These are phyloP conservation scores for Psilocybe cyanescens DNA, from an alignment of 768 basidiomycete genomes.

Conservation along the genomic window DNA sequence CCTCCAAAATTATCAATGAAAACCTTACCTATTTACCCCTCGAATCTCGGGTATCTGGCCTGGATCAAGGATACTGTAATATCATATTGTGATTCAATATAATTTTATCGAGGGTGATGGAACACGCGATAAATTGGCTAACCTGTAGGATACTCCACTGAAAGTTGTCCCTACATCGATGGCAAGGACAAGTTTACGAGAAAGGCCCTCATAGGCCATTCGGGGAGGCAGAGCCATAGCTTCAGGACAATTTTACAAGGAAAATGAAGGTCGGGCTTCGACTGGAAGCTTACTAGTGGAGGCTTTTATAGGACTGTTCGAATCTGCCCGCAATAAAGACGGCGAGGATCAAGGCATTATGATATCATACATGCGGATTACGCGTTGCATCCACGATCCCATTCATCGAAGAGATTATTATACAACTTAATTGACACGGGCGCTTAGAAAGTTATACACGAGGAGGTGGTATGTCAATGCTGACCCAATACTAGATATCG, in stretches of 20 bases:
- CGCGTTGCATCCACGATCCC: too few species aligned
- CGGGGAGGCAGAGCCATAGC: slow-evolving; percentile 22
- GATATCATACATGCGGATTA: too few species aligned
- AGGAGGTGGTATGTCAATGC: too few species aligned
- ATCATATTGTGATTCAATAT: not conserved
- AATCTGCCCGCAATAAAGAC: not conserved
- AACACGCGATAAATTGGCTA: slow-evolving; percentile 13
- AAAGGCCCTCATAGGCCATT: slow-evolving; percentile 38
- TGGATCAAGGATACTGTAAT: slow-evolving; percentile 42
- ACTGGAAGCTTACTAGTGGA: not conserved
- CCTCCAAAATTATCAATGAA: not conserved
- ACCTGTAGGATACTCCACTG: slow-evolving; percentile 15
- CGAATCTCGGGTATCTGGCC: slow-evolving; percentile 41
- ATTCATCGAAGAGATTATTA: too few species aligned
- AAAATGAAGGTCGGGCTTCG: not conserved
- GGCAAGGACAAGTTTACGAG: slow-evolving; percentile 42
- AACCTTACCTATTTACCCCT: slow-evolving; percentile 42
- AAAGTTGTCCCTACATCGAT: slow-evolving; percentile 49
- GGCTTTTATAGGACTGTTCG: not conserved
- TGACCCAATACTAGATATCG: too few species aligned
- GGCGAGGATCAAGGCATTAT: not conserved
- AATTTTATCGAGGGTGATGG: not conserved
- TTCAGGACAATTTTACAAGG: not conserved
- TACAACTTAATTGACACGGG: too few species aligned
- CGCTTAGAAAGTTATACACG: too few species aligned